Evolutionary conservation across 768 basidiomycete species (phyloP).

Genomic region (Leccinum imitatum): DNA sequence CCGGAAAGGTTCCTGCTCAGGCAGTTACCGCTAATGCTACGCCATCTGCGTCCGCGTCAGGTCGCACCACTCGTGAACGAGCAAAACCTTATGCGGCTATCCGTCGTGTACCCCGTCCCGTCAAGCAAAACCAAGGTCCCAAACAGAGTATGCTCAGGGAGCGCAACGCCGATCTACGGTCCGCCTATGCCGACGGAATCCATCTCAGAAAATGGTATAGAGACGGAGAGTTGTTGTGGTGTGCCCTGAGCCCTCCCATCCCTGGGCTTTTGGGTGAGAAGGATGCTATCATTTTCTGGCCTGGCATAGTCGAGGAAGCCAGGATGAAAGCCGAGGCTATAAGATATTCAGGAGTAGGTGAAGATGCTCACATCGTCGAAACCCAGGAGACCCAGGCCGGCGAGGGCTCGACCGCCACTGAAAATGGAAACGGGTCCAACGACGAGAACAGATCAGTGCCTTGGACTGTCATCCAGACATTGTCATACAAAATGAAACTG

Average conservation of each 20-base stretch:
- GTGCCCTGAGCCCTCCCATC: constrained; percentile 53
- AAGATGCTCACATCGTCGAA: not conserved
- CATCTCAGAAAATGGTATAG: constrained; percentile 61
- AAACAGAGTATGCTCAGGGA: constrained; percentile 57
- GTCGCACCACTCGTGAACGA: constrained; percentile 23
- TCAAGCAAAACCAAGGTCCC: constrained; percentile 36
- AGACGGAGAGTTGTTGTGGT: constrained; percentile 72
- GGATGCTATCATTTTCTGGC: constrained; percentile 68
- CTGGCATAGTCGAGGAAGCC: constrained; percentile 62
- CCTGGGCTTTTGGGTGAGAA: constrained; percentile 36
- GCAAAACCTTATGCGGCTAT: constrained; percentile 42
- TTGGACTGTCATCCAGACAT: constrained; percentile 63
- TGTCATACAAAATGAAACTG: constrained; percentile 65
- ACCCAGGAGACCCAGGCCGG: constrained; percentile 11
- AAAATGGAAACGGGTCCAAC: constrained; percentile 13
- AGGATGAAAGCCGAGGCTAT: constrained; percentile 47
- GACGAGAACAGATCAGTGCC: constrained; percentile 32
- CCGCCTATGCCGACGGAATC: constrained; percentile 47
- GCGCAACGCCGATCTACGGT: constrained; percentile 63
- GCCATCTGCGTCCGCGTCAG: constrained; percentile 11
- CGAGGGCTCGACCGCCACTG: not conserved
- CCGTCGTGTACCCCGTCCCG: constrained; percentile 37
- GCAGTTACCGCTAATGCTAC: constrained; percentile 14
- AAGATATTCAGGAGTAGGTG: constrained; percentile 24
- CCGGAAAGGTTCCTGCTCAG: constrained; percentile 10